Conservation (phyloP, 345 rosid species). For the Cardamine resedifolia region DNA sequence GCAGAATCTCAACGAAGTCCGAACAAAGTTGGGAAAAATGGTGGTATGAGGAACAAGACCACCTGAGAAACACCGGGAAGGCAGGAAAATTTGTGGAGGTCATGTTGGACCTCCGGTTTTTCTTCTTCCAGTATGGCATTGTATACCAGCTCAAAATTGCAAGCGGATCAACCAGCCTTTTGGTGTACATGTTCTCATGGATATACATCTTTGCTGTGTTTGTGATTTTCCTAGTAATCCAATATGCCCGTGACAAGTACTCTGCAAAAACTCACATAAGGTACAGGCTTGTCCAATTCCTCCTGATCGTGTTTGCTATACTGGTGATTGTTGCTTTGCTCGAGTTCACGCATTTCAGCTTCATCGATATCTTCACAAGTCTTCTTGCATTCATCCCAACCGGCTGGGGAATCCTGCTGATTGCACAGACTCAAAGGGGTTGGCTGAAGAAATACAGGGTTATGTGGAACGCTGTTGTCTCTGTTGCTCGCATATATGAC, state of each 20-base stretch:
- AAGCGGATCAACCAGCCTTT: conserved; percentile 39
- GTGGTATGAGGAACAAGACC: conserved; percentile 93
- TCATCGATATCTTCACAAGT: conserved; percentile 68
- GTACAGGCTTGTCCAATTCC: conserved; percentile 70
- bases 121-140: conserved; percentile 89
- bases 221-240: conserved; percentile 52
- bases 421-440: conserved; percentile 62
- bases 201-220: conserved; percentile 55
- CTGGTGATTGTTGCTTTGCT: conserved; percentile 56
- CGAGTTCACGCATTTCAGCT: conserved; percentile 45
- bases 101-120: conserved; percentile 75
- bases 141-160: conserved; percentile 67
- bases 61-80: conserved; percentile 66
- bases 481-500: conserved; percentile 82
- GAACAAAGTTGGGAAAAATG: conserved; percentile 92
- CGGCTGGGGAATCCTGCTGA: conserved; percentile 84
- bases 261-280: conserved; percentile 67
- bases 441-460: conserved; percentile 44
- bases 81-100: conserved; percentile 76
- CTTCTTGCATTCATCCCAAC: conserved; percentile 84
- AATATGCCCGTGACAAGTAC: conserved; percentile 69
- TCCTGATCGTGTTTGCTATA: conserved; percentile 45
- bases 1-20: conserved; percentile 59
- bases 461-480: conserved; percentile 74
- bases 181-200: conserved; percentile 76